Base-by-base conservation (phyloP, 1,284 basidiomycete species). In the Moesziomyces aphidis region DNA sequence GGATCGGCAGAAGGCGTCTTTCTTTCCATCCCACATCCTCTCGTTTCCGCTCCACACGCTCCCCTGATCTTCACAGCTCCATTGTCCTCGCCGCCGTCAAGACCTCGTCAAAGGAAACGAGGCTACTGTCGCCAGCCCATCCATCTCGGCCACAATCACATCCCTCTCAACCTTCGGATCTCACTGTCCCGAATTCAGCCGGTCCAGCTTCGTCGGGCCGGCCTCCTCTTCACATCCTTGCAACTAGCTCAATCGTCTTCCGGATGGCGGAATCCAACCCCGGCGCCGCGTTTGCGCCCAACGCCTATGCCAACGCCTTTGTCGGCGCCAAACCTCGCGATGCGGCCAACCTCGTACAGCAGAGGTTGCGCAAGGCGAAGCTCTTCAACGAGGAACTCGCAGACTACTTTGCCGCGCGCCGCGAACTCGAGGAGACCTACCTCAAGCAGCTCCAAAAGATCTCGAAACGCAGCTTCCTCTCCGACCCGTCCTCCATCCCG, bases 361-460 rank as follows among this genome's bases (percentile, higher is more conserved):
- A 64, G 36, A 68, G 82, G 21, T 51, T 80, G 34, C 74, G 75
- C 53, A 77, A 81, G 50, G 81, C 82, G 28, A 76, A 67, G 45
- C 53, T 72, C 8, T 76, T 83, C 58, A 74, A 79, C 54, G 82
- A 83, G 28, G 78, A 83, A 21, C 77, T 83, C 22, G 86, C 87
- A 26, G 86, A 87, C 55, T 85, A 88, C 62, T 87, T 86, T 81
- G 85, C 85, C 42, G 88, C 88, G 47, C 84, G 88, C 23, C 82
- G 86, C 0, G 78, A 78, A 4, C 85, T 87, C 46, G 88, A 89
- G 62, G 81, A 85, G 19, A 55, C 77, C 39, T 89, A 89, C 71
- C 85, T 87, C n/a, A 85, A 86, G 31, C 79, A 85, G 23, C 84
- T 89, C 22, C 75, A 85, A n/a, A 88, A 88, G 78, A 78, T 88